Percentiles rank a stretch among this genome's conserved stretches.
phyloP scores from a whole-genome alignment of 306 rosid species.

The Fragaria ananassa region DNA sequence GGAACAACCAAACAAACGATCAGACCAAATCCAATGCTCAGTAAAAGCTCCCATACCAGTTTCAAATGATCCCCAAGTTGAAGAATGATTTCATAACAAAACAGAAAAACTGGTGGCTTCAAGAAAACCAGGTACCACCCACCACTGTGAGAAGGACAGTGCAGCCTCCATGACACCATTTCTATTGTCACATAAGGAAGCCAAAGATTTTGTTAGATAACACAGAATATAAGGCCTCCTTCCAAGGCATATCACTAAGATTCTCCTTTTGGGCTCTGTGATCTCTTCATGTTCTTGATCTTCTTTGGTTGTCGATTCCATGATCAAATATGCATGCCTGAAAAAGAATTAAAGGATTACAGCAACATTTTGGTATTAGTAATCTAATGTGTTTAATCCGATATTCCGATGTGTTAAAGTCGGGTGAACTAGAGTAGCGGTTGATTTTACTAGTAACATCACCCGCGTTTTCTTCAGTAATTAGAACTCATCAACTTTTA shows the following conservation, averaged over 20 bases:
- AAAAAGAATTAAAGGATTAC: background rate
- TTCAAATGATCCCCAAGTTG: slow-evolving; percentile 13
- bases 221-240: slow-evolving; percentile 23
- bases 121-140: slow-evolving; percentile 21
- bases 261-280: background rate
- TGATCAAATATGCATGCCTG: background rate
- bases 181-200: slow-evolving; percentile 17
- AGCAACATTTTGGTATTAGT: background rate
- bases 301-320: background rate
- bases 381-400: background rate
- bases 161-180: slow-evolving; percentile 32
- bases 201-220: slow-evolving; percentile 35
- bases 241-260: slow-evolving; percentile 27
- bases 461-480: background rate
- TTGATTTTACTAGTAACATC: background rate
- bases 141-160: slow-evolving; percentile 20
- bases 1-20: no score
- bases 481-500: no score
- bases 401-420: background rate
- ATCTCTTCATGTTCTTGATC: slow-evolving; percentile 11
- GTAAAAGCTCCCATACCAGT: no score
- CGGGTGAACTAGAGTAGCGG: background rate
- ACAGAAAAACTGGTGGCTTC: slow-evolving; percentile 27
- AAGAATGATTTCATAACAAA: slow-evolving; percentile 14
- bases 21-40: no score